Base-by-base conservation (phyloP, 2,329 filamentous ascomycete species). In the Botrytis sinoallii region DNA sequence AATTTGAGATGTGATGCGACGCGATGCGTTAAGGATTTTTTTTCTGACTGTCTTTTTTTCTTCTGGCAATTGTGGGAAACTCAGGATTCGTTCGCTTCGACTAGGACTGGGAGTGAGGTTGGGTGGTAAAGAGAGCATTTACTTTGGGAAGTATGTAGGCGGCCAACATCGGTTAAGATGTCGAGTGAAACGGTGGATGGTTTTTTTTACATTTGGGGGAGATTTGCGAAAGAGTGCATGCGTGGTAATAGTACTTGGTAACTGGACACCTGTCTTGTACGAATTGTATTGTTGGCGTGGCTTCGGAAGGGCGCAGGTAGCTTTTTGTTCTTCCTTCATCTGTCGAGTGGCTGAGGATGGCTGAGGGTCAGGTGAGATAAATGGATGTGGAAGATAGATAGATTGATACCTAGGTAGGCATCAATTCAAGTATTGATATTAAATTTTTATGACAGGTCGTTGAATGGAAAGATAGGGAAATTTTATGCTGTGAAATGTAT, bases 1-100 rank as follows among this genome's bases (percentile, higher is more conserved):
- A 18, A 40, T 32, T 69, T 57, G 35, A 57, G 35, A 68, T 29
- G 8, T 32, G 89, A 90, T 77, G 90, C 76, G 63, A 80, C 78
- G 75, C 77, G 63, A 74, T 69, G 22, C 38, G 35, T 61, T 22
- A 38, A 25, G 32, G 35, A 55, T n/a, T 55, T 16, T 71, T 76
- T 76, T 74, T 78, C 75, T 77, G 72, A 74, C 35, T 70, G 73
- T 32, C 20, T n/a, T 29, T 29, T 48, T 66, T 48, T 35, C 40
- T 38, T 66, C 44, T 66, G 44, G 64, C 29, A 32, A 48, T 52
- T 35, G 73, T 73, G 78, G 77, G 78, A 79, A 75, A 77, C 75
- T 73, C 76, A 79, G 64, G 75, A 77, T 76, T 77, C 77, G 29
- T 79, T 80, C 74, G 78, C 78, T 42, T 79, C 77, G 65, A 79